Evolutionary conservation across 2,329 filamentous ascomycete species (phyloP).

Genomic region (Teratosphaeria viscida): DNA sequence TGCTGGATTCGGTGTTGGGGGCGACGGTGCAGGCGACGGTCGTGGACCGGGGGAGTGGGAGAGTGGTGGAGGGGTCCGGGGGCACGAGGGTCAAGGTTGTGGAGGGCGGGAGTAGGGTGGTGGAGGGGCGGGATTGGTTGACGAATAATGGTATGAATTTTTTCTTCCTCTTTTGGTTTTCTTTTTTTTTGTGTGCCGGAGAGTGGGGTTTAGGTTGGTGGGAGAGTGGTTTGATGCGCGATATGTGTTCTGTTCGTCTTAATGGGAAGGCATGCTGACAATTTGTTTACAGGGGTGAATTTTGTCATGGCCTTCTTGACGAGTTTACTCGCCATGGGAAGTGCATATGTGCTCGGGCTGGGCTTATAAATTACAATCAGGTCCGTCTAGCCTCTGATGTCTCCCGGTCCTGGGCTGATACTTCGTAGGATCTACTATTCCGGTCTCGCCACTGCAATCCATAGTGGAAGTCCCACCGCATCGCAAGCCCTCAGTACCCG

Average conservation of each 20-base stretch:
- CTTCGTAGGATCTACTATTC: background rate
- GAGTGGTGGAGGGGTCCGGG: constrained; percentile 70
- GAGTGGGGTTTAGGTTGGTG: too few species aligned
- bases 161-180: background rate
- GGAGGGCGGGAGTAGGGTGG: constrained; percentile 30
- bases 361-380: background rate
- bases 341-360: constrained; percentile 26
- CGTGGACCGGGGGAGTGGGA: constrained; percentile 69
- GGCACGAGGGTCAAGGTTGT: constrained; percentile 39
- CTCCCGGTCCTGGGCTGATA: background rate
- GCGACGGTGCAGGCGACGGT: constrained; percentile 79
- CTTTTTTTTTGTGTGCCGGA: too few species aligned
- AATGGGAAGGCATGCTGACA: background rate
- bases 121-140: constrained; percentile 62
- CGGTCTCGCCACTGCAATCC: background rate
- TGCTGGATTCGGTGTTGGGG: constrained; percentile 81
- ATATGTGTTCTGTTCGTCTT: background rate
- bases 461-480: background rate
- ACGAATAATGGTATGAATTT: constrained; percentile 63
- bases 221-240: background rate
- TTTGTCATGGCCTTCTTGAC: constrained; percentile 77
- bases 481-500: background rate
- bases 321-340: constrained; percentile 65
- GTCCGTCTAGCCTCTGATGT: background rate
- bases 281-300: constrained; percentile 53